Conservation (phyloP, 2,329 filamentous ascomycete species). For the Stylonectria norvegica region DNA sequence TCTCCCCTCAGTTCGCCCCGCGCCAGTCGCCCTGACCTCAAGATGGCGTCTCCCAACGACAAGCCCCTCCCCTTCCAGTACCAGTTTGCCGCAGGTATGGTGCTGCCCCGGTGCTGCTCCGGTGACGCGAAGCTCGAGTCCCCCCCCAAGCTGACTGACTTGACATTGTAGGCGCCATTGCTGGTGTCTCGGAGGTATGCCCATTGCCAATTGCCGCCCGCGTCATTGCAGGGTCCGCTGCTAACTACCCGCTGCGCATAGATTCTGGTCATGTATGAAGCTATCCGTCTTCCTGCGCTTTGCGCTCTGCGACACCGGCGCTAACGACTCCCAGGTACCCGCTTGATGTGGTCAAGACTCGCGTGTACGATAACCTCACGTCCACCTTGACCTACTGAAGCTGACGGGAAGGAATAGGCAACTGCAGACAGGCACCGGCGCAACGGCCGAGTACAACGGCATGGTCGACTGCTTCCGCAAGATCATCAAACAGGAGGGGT, state of each 20-base stretch:
- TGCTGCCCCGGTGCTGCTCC: constrained; percentile 14
- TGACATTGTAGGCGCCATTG: constrained; percentile 69
- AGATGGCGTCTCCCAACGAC: constrained; percentile 42
- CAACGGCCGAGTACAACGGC: constrained; percentile 88
- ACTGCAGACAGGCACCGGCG: constrained; percentile 71
- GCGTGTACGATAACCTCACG: constrained; percentile 65
- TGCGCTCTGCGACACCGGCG: no score
- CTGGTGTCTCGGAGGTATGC: constrained; percentile 92
- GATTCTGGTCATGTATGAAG: constrained; percentile 79
- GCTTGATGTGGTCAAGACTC: constrained; percentile 95
- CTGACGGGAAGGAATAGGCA: constrained; percentile 58
- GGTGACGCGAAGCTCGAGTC: background rate
- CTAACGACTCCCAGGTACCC: constrained; percentile 70
- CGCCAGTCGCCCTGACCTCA: constrained; percentile 17
- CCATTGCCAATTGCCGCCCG: constrained; percentile 5
- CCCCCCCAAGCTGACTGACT: constrained; percentile 17
- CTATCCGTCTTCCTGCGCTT: constrained; percentile 14
- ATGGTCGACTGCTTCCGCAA: constrained; percentile 98
- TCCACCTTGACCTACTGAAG: constrained; percentile 7
- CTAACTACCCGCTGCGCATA: constrained; percentile 37
- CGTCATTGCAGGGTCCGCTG: constrained; percentile 17
- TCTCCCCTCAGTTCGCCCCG: constrained; percentile 4
- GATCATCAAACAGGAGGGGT: constrained; percentile 96
- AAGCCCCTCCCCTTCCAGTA: constrained; percentile 88
- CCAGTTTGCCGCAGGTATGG: constrained; percentile 86